Percentiles rank a stretch among this genome's conserved stretches.
Evolutionary conservation across 75 land plant genomes (phyloP).

Genomic region (Ceratopteris richardii): DNA sequence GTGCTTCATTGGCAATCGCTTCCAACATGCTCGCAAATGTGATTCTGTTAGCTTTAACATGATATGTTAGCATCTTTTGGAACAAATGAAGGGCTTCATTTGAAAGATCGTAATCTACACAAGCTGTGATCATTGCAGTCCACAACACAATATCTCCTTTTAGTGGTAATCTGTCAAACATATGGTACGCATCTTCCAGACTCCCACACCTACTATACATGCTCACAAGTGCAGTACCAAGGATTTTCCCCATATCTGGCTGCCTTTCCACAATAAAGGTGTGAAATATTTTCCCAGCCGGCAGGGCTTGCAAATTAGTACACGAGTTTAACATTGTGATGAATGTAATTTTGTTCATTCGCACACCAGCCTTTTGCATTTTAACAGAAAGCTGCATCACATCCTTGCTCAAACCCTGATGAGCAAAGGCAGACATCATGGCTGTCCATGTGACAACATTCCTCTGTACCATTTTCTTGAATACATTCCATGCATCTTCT

Average conservation of each 20-base stretch:
- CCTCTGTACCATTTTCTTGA: slow-evolving; percentile 34
- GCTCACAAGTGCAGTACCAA: slow-evolving; percentile 38
- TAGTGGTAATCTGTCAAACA: slow-evolving; percentile 13
- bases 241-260: neutral
- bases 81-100: slow-evolving; percentile 32
- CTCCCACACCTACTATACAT: slow-evolving; percentile 50
- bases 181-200: slow-evolving; percentile 25
- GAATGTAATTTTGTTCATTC: slow-evolving; percentile 47
- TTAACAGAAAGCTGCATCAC: slow-evolving; percentile 37
- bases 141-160: slow-evolving; percentile 16
- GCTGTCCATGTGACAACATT: slow-evolving; percentile 71
- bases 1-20: slow-evolving; percentile 17
- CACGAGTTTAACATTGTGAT: slow-evolving; percentile 9
- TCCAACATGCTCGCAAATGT: slow-evolving; percentile 38
- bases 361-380: slow-evolving; percentile 31
- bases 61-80: slow-evolving; percentile 22
- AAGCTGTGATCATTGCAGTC: slow-evolving; percentile 40
- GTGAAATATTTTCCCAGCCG: neutral
- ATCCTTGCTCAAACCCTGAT: slow-evolving; percentile 37
- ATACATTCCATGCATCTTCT: slow-evolving; percentile 46
- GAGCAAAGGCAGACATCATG: slow-evolving; percentile 77
- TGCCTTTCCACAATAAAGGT: neutral
- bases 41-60: slow-evolving; percentile 28
- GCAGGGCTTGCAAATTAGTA: neutral
- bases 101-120: slow-evolving; percentile 21